Base-by-base conservation (phyloP, 2,329 filamentous ascomycete genomes). In the Botrytis aclada region DNA sequence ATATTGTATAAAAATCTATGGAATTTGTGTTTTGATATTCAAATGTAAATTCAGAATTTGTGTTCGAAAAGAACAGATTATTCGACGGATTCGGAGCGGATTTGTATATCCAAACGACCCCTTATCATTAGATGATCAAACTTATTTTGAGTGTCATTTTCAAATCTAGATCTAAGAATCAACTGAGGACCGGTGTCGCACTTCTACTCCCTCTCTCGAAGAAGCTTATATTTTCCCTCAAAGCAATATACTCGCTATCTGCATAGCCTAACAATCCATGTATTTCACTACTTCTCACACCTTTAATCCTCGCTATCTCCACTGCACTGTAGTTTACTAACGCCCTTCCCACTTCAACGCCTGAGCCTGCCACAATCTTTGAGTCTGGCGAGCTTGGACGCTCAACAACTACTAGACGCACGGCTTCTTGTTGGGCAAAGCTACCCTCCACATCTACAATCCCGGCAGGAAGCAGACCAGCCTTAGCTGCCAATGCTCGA, bases 371-470 rank as follows among this genome's bases (percentile, higher is more conserved):
- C 86, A 86, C 85, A 77, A 85, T 76, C 80, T 85, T 86, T 29
- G 84, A 83, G 37, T 84, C 82, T 62, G 74, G 47, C 14, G 63
- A n/a, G 34, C 71, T 45, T 18, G 76, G 69, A 3, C 88, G 87
- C 76, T 92, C 89, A 7, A 97, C 92, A 2, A 97, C 94, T 22
- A 95, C 89, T 0, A 99, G 81, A 18, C 93, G 90, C 8, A 98
- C 95, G 41, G 94, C 92, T 87, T 99, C 96, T 80, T 98, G 94
- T 80, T 97, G 94, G 1, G 90, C 90, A 80, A 99, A 99, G 77
- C 88, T 87, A 2, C 96, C 96, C 76, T 95, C 92, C 3, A 98
- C 93, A 74, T 93, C 93, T 1, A 98, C 86, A 22, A 99, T 90
- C n/a, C 95, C 96, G 0, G 93, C 95, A 0, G 95, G 94, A 0